phyloP scores from a whole-genome alignment of 768 basidiomycete species.

The Tremella fuciformis region DNA sequence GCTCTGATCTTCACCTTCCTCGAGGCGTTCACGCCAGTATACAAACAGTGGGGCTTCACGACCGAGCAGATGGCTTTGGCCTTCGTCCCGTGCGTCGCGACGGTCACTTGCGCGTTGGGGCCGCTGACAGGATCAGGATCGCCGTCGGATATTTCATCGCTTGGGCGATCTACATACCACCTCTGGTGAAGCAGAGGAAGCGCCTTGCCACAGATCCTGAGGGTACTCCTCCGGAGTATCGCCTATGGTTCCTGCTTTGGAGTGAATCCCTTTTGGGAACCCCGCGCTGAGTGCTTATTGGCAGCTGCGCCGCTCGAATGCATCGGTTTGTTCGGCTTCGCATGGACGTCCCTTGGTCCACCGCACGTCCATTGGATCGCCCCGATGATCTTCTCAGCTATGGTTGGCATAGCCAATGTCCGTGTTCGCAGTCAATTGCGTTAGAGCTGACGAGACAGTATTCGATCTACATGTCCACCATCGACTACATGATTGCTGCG shows the following conservation, averaged over 20 bases:
- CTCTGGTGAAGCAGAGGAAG: slow-evolving; percentile 26
- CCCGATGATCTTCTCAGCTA: slow-evolving; percentile 59
- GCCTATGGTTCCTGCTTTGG: slow-evolving; percentile 35
- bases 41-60: slow-evolving; percentile 41
- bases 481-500: slow-evolving; percentile 43
- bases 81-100: slow-evolving; percentile 37
- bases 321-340: slow-evolving; percentile 40
- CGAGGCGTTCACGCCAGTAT: slow-evolving; percentile 42
- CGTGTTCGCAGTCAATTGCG: not conserved
- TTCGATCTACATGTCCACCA: slow-evolving; percentile 41
- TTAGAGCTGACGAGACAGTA: slow-evolving; percentile 13
- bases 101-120: not conserved
- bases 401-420: slow-evolving; percentile 40
- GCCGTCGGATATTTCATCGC: slow-evolving; percentile 45
- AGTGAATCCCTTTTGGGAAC: slow-evolving; percentile 5
- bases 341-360: slow-evolving; percentile 38
- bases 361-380: slow-evolving; percentile 62
- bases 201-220: slow-evolving; percentile 24
- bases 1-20: slow-evolving; percentile 50
- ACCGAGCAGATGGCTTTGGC: slow-evolving; percentile 33
- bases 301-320: slow-evolving; percentile 29
- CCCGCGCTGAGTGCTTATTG: slow-evolving; percentile 9
- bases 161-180: slow-evolving; percentile 32
- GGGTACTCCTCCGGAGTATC: slow-evolving; percentile 32
- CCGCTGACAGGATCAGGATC: slow-evolving; percentile 5